Evolutionary conservation across 1,284 basidiomycete genomes (phyloP), one percentile per base, ranked within the genome.

Genomic region (Rhodofomes roseus): DNA sequence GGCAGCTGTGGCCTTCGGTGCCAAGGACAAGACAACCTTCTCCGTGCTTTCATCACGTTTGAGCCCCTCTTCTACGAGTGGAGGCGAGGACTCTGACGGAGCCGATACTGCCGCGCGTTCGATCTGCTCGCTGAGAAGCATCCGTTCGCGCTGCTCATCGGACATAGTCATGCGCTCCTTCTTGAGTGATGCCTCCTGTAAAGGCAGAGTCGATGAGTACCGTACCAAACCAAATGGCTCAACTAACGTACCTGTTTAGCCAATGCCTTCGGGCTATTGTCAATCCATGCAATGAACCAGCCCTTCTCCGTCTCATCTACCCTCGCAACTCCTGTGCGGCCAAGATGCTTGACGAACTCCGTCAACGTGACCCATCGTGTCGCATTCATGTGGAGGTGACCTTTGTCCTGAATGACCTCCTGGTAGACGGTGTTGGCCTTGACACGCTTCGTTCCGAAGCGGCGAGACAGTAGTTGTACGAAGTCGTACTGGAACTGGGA

Each of bases 221-320:
- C 46, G 23, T 4, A 31, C 5, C 46, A 16, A 14, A 5, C 43
- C 23, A 16, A 14, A 6, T n/a, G 11, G 16, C 7, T 25, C 4
- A 27, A n/a, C 29, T 22, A 43, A 79, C 85, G 71, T 65, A 90
- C 92, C 75, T 92, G 90, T 76, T 95, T 91, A 6, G 92, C 92
- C 34, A 98, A 80, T 3, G 97, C 95, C 67, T 94, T 93, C 1
- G 97, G 96, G 58, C 90, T 92, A 73, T 85, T 98, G 74, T 99
- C 97, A 61, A 99, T 92, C 96, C 97, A 99, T 43, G 89, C 86
- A 66, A 99, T 84, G 75, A 94, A 98, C 87, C 94, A 95, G 2
- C 96, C 96, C 77, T 98, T 95, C 76, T 98, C 96, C 54, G 94
- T 97, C 77, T 99, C 96, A 71, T 99, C 96, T 23, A 98, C 97